Conservation (phyloP, 2,329 filamentous ascomycete genomes). For the Thelonectria discophora region DNA sequence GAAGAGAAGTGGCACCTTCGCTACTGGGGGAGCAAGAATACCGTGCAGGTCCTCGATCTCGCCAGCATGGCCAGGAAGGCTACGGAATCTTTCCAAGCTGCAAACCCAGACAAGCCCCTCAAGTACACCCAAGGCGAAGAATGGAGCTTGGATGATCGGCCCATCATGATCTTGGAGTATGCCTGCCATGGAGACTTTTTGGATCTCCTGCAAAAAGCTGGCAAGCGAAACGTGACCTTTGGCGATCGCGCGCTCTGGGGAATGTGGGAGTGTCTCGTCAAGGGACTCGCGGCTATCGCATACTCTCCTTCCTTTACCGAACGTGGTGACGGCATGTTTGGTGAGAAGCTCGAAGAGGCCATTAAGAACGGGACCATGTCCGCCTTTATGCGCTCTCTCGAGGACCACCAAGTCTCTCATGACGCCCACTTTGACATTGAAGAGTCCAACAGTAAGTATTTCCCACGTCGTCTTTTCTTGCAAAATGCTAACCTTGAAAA, state of each 20-base stretch:
- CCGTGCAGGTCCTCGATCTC: constrained; percentile 41
- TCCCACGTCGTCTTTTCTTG: neutral
- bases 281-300: constrained; percentile 41
- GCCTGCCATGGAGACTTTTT: constrained; percentile 37
- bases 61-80: constrained; percentile 19
- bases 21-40: constrained; percentile 41
- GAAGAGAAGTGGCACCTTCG: constrained; percentile 40
- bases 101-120: neutral
- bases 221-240: constrained; percentile 15
- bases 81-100: constrained; percentile 14
- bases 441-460: constrained; percentile 43
- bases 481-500: constrained; percentile 11
- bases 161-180: constrained; percentile 42
- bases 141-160: neutral
- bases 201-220: constrained; percentile 28
- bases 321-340: constrained; percentile 19
- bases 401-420: constrained; percentile 27
- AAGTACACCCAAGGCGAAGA: constrained; percentile 7
- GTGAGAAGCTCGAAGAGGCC: constrained; percentile 24
- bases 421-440: constrained; percentile 46
- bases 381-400: constrained; percentile 16
- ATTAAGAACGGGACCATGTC: neutral
- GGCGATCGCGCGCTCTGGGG: constrained; percentile 41
- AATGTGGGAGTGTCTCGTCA: constrained; percentile 43
- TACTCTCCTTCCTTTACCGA: constrained; percentile 32